Evolutionary conservation across 225 moss, liverwort and hornwort genomes (phyloP).

Genomic region (Bryoerythrophyllum caledonicum): DNA sequence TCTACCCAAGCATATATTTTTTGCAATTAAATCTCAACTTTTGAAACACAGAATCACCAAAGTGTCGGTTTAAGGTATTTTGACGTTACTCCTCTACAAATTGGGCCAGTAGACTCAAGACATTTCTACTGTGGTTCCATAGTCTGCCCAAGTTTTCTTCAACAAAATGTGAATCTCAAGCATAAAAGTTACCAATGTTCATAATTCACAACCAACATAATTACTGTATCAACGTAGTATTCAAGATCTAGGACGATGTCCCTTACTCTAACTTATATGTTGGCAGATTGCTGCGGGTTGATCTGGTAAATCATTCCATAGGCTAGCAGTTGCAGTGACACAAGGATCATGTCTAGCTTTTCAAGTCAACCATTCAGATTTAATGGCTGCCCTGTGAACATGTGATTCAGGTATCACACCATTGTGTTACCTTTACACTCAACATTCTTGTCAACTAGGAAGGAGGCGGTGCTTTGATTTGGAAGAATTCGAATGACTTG

Average conservation of each 20-base stretch:
- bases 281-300: neutral
- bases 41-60: too few species aligned
- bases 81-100: too few species aligned
- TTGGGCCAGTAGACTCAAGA: too few species aligned
- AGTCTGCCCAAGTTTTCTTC: neutral
- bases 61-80: too few species aligned
- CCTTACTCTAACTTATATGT: neutral
- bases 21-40: too few species aligned
- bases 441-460: neutral
- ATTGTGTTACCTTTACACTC: neutral
- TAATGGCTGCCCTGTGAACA: neutral
- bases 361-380: neutral
- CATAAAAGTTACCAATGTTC: neutral
- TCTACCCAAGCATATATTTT: too few species aligned
- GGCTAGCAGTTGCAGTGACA: neutral
- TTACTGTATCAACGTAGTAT: neutral
- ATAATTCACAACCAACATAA: neutral
- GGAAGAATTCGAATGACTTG: too few species aligned
- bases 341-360: neutral
- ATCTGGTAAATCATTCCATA: too few species aligned
- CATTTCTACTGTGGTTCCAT: neutral
- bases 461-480: neutral
- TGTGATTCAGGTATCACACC: neutral
- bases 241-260: neutral
- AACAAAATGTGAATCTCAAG: neutral